Evolutionary conservation across 2,329 filamentous ascomycete genomes (phyloP).

Genomic region (Xylariaceae sp.): DNA sequence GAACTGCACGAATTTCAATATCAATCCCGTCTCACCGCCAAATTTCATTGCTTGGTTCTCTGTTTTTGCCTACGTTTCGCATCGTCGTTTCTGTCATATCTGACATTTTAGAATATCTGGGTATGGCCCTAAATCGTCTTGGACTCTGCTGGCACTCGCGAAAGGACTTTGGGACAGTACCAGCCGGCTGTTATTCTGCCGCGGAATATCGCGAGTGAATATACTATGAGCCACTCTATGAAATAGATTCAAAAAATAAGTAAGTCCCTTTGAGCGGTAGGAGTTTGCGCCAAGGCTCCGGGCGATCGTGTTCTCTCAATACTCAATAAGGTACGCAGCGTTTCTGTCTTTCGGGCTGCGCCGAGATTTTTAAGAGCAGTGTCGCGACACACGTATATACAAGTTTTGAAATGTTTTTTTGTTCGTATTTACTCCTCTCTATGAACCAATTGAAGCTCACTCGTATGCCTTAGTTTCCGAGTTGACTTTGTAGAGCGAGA

Average conservation of each 20-base stretch:
- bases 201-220: neutral
- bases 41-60: neutral
- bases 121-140: neutral
- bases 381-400: slow-evolving; percentile 13
- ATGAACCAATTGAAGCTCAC: neutral
- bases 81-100: neutral
- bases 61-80: neutral
- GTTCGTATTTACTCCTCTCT: slow-evolving; percentile 10
- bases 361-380: neutral
- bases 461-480: neutral
- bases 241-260: neutral
- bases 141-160: neutral
- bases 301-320: neutral
- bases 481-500: neutral
- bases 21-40: neutral
- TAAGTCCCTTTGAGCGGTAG: neutral
- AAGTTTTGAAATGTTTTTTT: neutral
- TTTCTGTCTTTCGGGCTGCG: neutral
- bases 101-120: neutral
- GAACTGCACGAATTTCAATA: neutral
- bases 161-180: neutral
- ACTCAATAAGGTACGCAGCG: neutral
- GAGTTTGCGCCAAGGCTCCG: neutral
- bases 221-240: neutral
- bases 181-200: slow-evolving; percentile 1